Evolutionary conservation across 192 early-diverging fungal species (phyloP), one percentile per base, ranked within the genome.

Genomic region (Lobosporangium transversale): DNA sequence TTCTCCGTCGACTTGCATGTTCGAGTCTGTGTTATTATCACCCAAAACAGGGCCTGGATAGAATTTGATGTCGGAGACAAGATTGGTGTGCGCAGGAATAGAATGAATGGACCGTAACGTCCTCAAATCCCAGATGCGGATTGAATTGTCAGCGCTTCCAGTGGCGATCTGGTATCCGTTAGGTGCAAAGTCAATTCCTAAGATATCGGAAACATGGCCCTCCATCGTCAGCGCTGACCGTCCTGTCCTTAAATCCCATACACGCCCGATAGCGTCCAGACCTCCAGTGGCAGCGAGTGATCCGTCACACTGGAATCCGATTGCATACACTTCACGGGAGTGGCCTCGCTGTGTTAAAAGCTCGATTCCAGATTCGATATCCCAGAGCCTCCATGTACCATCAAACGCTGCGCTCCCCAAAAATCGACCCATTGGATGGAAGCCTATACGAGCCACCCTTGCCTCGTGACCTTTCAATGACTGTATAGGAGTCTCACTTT

Each of bases 371-470:
- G 89, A 87, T 45, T 92, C 87, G 20, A 91, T 84, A 76, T 99
- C 97, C 95, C 95, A 99, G n/a, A 99, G 85, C 49, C 97, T 85
- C 97, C 97, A 99, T 17, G 95, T 94, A 36, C 87, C 88, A 68
- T 99, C 97, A 65, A 87, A 94, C 58, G 78, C 82, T 29, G 87
- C 80, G 21, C 84, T 86, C 6, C 91, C 97, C 49, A 99, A 69
- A 61, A 87, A 97, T 44, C 85, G 70, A 9, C 96, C 97, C 18
- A 89, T 89, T 6, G 97, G 95, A 70, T 99, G 97, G 75, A 94
- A 97, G 3, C 85, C 91, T 24, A 99, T 91, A 33, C 93, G 87
- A 6, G 92, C 87, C 0, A 99, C 94, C 14, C 96, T 88, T 58
- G 85, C 84, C 33, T 84, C 84, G 75, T 99, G 97, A 0, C 96